Evolutionary conservation across 2,329 filamentous ascomycete species (phyloP).

Genomic region (Boeremia lycopersici): DNA sequence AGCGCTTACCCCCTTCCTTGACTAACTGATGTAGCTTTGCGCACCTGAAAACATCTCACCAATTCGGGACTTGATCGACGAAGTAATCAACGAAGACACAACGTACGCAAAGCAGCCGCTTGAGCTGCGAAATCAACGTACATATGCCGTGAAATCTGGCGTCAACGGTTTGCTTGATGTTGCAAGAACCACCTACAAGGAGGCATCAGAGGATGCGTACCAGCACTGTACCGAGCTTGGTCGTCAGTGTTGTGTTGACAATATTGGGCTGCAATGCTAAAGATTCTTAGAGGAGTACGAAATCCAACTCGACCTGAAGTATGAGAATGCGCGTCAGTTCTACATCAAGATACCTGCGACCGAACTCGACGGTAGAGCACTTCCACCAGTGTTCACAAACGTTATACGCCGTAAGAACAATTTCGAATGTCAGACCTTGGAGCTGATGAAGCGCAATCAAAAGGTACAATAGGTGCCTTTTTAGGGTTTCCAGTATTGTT

Average conservation of each 20-base stretch:
- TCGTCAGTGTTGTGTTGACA: conserved; percentile 53
- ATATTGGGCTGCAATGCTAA: conserved; percentile 9
- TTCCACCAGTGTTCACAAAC: conserved; percentile 80
- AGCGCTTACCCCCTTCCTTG: neutral
- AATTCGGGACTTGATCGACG: conserved; percentile 68
- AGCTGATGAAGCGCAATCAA: conserved; percentile 77
- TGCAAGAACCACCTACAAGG: conserved; percentile 86
- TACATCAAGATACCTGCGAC: conserved; percentile 70
- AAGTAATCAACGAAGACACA: conserved; percentile 80
- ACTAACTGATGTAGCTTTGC: conserved; percentile 60
- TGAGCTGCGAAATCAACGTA: conserved; percentile 86
- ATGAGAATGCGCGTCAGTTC: conserved; percentile 77
- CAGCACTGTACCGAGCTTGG: conserved; percentile 72
- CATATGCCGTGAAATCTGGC: conserved; percentile 86
- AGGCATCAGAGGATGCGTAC: conserved; percentile 78
- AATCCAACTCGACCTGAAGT: conserved; percentile 71
- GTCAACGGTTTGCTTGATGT: conserved; percentile 88
- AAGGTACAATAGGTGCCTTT: conserved; percentile 32
- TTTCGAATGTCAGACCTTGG: conserved; percentile 86
- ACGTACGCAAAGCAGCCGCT: conserved; percentile 78
- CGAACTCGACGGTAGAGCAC: conserved; percentile 64
- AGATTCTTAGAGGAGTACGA: conserved; percentile 53
- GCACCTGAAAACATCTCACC: conserved; percentile 64
- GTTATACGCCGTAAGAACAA: conserved; percentile 71
- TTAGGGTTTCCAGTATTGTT: neutral